Base-by-base conservation (phyloP, 331 rosid genomes). In the Quercus lobata region DNA sequence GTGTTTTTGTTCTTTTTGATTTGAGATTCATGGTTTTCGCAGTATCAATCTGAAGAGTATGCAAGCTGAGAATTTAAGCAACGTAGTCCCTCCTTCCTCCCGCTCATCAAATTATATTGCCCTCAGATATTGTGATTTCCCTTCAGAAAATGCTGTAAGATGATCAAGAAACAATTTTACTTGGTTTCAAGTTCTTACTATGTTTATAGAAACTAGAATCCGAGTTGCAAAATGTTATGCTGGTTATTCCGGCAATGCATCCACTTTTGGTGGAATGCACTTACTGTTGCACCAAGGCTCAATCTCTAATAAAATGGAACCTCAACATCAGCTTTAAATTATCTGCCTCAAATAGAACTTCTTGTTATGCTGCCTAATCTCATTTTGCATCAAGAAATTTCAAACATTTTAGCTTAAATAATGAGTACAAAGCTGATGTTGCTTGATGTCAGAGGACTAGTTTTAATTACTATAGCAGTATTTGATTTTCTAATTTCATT, bases 1-100 rank as follows among this genome's bases (percentile, higher is more conserved):
- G 16, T 83, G 83, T 70, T 75, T 58, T 34, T 52, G 83, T 81
- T 84, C 68, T 85, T 74, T 74, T 76, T 91, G 81, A 86, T 85
- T 83, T 86, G 86, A 84, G 92, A 90, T 91, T 92, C 89, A 69
- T 90, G 79, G 82, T 93, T 92, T 93, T 95, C 91, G 94, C 98
- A 95, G 98, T 87, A 90, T 95, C 81, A 95, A 95, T 84, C 84
- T 95, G 93, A 95, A 91, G 92, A 93, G 86, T 81, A 90, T 95
- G 87, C 99, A 92, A 79, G 87, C 96, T 54, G 99, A 91, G 87
- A 89, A 95, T 83, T 75, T 82, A 30, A 77, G 90, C 89, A 89
- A 93, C 81, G 76, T 91, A 46, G 83, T 95, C 76, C 99, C 99
- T 82, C 96, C 97, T 14, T 80, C 92, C 62, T 95, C 99, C 73